Evolutionary conservation across 106 monocot species (phyloP), one percentile per base, ranked within the genome.

Genomic region (Cymbidium sinense): DNA sequence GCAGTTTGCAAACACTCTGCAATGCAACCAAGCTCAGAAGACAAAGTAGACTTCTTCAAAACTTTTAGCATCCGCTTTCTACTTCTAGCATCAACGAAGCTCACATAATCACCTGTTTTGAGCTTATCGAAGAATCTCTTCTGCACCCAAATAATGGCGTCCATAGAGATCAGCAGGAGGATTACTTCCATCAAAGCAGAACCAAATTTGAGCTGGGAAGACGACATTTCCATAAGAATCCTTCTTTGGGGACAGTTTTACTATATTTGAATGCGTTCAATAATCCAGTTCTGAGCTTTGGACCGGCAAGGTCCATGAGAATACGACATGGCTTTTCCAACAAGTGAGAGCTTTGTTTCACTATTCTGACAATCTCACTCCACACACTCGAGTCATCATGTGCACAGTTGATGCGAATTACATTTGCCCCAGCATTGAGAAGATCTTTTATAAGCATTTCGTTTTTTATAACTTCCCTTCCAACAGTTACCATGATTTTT

Each of bases 281-380:
- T 51, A 64, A 69, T 1, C 70, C 78, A 27, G 82, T 84, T 79
- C 87, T 82, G 29, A 87, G 54, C 76, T 84, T 87, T 54, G 87
- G 81, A 25, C 87, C 87, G 35, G 84, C 87, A 27, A 87, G 70
- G 79, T 87, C 87, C 87, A 87, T 87, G 11, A 87, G 79, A 74
- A 87, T 79, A 30, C 82, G 81, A 23, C 87, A 87, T 55, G 87
- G 87, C 36, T 79, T 79, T 79, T 84, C 79, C 17, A 84, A 64
- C 81, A 82, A 76, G 62, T 85, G 81, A 21, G 81, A 85, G 73
- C 25, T 81, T 73, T 78, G 36, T 35, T 77, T 85, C 27, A 77
- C 77, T 13, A 39, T 51, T 39, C 77, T 80, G 50, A 85, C 78
- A 64, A 85, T 81, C 64, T 85, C 85, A 78, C 74, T 81, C 85